Evolutionary conservation across 495 filamentous ascomycete species (phyloP), one percentile per base, ranked within the genome.

Genomic region (Xylaria cubensis): DNA sequence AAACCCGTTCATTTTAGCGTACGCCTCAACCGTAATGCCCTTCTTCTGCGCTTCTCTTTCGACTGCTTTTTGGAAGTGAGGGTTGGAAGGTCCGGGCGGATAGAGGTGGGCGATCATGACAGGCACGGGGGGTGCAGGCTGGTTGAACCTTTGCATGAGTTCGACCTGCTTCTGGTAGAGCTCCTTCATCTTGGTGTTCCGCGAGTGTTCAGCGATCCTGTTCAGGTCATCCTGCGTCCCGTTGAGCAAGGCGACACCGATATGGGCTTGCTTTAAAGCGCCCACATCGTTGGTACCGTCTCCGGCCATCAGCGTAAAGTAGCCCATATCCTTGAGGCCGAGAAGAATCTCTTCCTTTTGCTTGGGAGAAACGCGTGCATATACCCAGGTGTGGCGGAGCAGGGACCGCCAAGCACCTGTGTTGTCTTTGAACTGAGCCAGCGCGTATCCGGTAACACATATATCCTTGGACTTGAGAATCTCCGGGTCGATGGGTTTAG

Each of bases 261-360:
- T 92, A 76, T 99, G 97, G 32, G 96, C 97, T 85, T 99, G 96
- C 86, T 99, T 99, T 78, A 99, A 84, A 42, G 96, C 96, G 53
- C 96, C 96, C 64, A 99, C 96, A 79, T 99, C 96, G 78, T 99
- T 99, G 63, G 96, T 99, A 72, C 96, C 96, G 77, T 99, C 96
- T 78, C 96, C 96, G 74, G 95, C 97, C 96, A 99, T 99, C 76
- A 98, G 88, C 19, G 96, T 99, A 42, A 95, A 97, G 84, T 99
- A 99, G 44, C 96, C 96, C 81, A 92, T 91, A 80, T 97, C 95
- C 84, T 97, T 98, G 50, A 99, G 87, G 15, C 95, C 96, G 36
- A 97, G 88, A 46, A 99, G 88, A 79, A 99, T 99, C 65, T 98
- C 97, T 82, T 98, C 96, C 84, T 99, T 99, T 76, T 99, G 96